A percentile compares a stretch with the other conserved stretches of the same genome.
Conservation (phyloP, 208 protist genomes). For the Spironucleus salmonicida region DNA sequence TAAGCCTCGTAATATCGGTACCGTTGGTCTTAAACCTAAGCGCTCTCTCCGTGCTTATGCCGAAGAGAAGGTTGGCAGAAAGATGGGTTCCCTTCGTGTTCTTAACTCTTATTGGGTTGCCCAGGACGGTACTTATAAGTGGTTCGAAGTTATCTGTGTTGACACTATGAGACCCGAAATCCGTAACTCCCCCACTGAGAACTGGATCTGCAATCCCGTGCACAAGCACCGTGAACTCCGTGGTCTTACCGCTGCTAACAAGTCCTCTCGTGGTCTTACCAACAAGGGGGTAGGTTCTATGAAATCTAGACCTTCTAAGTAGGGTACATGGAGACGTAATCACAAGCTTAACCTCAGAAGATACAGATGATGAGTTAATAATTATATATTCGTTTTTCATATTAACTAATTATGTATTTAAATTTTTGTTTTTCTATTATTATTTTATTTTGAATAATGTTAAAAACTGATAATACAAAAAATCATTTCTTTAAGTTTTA, state of each 20-base stretch:
- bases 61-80: slow-evolving; percentile 83
- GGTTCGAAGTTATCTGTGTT: slow-evolving; percentile 87
- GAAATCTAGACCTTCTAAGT: slow-evolving; percentile 75
- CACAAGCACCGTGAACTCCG: slow-evolving; percentile 86
- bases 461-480: too few species aligned
- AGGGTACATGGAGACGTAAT: slow-evolving; percentile 87
- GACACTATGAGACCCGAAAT: slow-evolving; percentile 88
- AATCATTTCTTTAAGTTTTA: too few species aligned
- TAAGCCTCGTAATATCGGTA: slow-evolving; percentile 89
- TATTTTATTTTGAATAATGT: too few species aligned
- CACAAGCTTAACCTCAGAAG: slow-evolving; percentile 76
- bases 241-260: slow-evolving; percentile 88
- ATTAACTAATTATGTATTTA: too few species aligned
- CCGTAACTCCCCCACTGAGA: slow-evolving; percentile 86
- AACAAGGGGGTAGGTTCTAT: slow-evolving; percentile 76
- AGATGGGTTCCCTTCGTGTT: slow-evolving; percentile 81
- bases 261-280: slow-evolving; percentile 75
- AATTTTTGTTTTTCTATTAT: too few species aligned
- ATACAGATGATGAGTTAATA: slow-evolving; percentile 69
- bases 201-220: slow-evolving; percentile 90
- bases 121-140: slow-evolving; percentile 56
- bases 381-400: too few species aligned
- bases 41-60: slow-evolving; percentile 78
- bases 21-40: slow-evolving; percentile 83
- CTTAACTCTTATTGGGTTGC: slow-evolving; percentile 99